Evolutionary conservation across 2,329 filamentous ascomycete genomes (phyloP), one percentile per base, ranked within the genome.

Genomic region (Aspergillus sp.): DNA sequence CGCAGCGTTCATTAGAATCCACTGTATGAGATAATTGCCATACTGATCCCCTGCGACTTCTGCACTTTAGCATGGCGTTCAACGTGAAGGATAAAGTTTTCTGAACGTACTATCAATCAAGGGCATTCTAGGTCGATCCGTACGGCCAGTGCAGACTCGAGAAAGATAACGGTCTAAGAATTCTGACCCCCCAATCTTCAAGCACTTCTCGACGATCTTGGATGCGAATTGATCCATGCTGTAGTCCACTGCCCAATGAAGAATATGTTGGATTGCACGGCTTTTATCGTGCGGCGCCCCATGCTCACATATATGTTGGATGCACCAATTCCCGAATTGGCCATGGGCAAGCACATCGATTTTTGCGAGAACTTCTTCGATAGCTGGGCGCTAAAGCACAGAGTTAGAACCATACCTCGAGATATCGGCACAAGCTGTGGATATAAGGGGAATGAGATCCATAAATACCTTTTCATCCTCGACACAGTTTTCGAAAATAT

Each of bases 301-400:
- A 74, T 99, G 95, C 78, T 99, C 95, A 79, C 95, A 99, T 71
- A 99, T 93, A 79, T 99, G 95, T 80, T 99, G 95, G 72, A 99
- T 98, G 81, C 95, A 99, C 95, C 95, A 99, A 77, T 99, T 99
- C 59, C 95, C 95, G 74, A 99, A 99, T 76, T 99, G 95, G 28
- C 95, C 95, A 76, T 97, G 94, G 62, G 95, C 91, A 72, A 99
- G 93, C 64, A 97, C 91, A 79, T 99, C 93, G 70, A 99, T 97
- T 75, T 95, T 97, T 63, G 87, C 87, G 60, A 99, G 87, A 45
- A 99, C 95, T 77, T 99, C 95, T 76, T 97, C 93, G 73, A 99
- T 96, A 74, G 95, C 97, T 50, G 93, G 93, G 63, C 96, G 93
- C 93, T 96, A 68, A n/a, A 65, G 58, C 4, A 19, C 54, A 34